Evolutionary conservation across 2,329 filamentous ascomycete species (phyloP).

Genomic region (Aspergillus proliferans): DNA sequence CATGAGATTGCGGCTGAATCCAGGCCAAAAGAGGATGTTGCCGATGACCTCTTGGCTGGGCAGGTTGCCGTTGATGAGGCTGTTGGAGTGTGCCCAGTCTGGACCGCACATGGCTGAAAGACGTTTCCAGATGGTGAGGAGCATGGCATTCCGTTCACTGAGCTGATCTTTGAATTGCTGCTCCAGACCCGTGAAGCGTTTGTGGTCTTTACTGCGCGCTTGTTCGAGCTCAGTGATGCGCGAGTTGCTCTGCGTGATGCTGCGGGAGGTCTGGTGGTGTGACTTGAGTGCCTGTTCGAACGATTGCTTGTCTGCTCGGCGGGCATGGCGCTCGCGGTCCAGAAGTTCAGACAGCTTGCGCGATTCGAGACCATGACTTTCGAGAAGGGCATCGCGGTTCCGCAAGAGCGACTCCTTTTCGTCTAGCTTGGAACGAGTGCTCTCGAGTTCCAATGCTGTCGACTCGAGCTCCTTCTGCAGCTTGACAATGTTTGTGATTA

Average conservation of each 20-base stretch:
- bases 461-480: conserved; percentile 82
- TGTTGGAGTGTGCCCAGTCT: conserved; percentile 88
- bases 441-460: conserved; percentile 74
- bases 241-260: conserved; percentile 75
- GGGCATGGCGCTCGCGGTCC: conserved; percentile 79
- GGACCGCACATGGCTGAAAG: conserved; percentile 78
- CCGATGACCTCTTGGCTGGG: conserved; percentile 80
- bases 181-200: conserved; percentile 69
- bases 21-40: conserved; percentile 67
- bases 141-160: conserved; percentile 77
- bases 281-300: conserved; percentile 86
- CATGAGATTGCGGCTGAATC: conserved; percentile 84
- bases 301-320: conserved; percentile 78
- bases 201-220: conserved; percentile 69
- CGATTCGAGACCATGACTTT: conserved; percentile 80
- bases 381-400: conserved; percentile 79
- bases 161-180: conserved; percentile 79
- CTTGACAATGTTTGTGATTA: conserved; percentile 81
- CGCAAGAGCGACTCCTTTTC: conserved; percentile 89
- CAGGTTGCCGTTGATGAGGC: conserved; percentile 78
- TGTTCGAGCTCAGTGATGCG: conserved; percentile 81
- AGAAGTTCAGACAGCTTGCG: conserved; percentile 79
- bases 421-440: conserved; percentile 67
- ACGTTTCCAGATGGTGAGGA: conserved; percentile 84
- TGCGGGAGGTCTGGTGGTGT: conserved; percentile 78